Conservation (phyloP, 2,329 filamentous ascomycete genomes). For the Byssochlamys sp. region DNA sequence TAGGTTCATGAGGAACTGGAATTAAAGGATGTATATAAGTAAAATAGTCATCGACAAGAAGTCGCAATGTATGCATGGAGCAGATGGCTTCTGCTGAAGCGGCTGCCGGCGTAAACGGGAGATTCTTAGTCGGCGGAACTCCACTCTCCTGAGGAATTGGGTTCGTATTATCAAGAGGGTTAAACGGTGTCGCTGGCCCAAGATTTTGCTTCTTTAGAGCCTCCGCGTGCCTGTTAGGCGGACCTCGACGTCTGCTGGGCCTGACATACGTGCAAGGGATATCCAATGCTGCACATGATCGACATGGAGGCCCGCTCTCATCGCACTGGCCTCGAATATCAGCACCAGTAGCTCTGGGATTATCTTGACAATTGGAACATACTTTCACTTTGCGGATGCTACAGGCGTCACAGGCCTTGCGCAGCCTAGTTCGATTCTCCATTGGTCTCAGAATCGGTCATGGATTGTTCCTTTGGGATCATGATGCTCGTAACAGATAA, state of each 20-base stretch:
- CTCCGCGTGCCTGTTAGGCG: conserved; percentile 58
- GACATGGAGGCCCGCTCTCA: conserved; percentile 56
- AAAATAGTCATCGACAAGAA: conserved; percentile 39
- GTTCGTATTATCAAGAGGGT: conserved; percentile 34
- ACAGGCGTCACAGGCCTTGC: conserved; percentile 46
- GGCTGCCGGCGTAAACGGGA: conserved; percentile 26
- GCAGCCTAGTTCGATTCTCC: conserved; percentile 34
- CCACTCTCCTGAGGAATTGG: conserved; percentile 22
- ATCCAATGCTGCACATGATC: conserved; percentile 54
- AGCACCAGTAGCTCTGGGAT: not conserved
- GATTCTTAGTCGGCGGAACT: conserved; percentile 5
- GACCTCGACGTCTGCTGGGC: conserved; percentile 54
- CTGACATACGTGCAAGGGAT: conserved; percentile 60
- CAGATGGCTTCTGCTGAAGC: conserved; percentile 43
- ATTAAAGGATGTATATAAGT: conserved; percentile 40
- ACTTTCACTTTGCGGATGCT: conserved; percentile 47
- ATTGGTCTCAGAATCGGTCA: conserved; percentile 15
- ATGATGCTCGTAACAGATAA: conserved; percentile 1
- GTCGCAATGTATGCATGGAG: conserved; percentile 28
- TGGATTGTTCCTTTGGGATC: conserved; percentile 1
- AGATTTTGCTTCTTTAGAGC: conserved; percentile 54
- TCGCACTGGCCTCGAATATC: conserved; percentile 44
- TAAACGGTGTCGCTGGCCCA: conserved; percentile 20
- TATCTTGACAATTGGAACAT: conserved; percentile 2
- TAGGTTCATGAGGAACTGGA: conserved; percentile 38